These are phyloP conservation scores for Thuidium tamariscinum DNA, from an alignment of 225 moss, liverwort and hornwort genomes.

Conservation along the genomic window DNA sequence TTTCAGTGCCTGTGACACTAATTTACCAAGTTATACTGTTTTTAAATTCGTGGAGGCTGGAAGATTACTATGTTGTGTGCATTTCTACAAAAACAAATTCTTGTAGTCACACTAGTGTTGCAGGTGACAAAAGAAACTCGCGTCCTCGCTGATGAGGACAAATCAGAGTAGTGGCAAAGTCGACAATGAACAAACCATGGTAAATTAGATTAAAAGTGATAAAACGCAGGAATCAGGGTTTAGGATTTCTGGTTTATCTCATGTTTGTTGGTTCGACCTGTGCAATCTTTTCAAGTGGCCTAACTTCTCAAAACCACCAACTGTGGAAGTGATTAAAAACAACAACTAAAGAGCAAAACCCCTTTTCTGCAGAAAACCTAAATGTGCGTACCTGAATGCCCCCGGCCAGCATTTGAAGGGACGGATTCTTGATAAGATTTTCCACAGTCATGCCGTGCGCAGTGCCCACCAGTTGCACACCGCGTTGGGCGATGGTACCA, in stretches of 20 bases:
- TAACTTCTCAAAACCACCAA: background rate
- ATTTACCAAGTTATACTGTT: background rate
- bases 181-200: background rate
- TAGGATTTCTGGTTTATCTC: background rate
- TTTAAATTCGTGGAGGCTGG: background rate
- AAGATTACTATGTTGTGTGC: background rate
- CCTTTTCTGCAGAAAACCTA: background rate
- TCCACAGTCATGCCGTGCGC: constrained; percentile 95
- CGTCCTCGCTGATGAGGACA: background rate
- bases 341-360: background rate
- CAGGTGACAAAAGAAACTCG: background rate
- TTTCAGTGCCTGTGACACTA: background rate
- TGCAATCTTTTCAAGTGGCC: background rate
- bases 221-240: background rate
- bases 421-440: constrained; percentile 95
- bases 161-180: background rate
- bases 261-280: background rate
- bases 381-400: constrained; percentile 81
- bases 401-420: constrained; percentile 79
- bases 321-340: background rate
- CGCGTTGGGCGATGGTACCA: constrained; percentile 90
- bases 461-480: constrained; percentile 95
- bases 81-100: background rate
- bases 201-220: background rate
- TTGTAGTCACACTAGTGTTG: background rate